phyloP scores from a whole-genome alignment of 805 yeast species.

The Clavispora asparagi region DNA sequence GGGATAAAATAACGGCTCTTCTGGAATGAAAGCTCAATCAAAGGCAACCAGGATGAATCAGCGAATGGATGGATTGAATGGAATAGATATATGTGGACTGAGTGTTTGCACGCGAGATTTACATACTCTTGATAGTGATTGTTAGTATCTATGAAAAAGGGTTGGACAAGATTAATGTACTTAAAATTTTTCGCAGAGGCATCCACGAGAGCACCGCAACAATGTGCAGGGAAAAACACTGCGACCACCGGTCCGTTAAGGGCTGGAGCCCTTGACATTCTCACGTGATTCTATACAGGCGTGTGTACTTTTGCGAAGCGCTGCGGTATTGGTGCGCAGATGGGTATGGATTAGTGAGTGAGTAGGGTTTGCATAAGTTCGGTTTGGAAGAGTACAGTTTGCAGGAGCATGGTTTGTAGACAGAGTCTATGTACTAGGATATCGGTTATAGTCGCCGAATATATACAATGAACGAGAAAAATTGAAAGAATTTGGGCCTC shows the following conservation, averaged over 20 bases:
- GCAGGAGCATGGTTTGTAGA: no score
- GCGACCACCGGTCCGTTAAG: not conserved
- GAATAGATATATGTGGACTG: not conserved
- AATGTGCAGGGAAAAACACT: slow-evolving; percentile 5
- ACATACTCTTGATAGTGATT: slow-evolving; percentile 19
- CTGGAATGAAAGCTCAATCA: not conserved
- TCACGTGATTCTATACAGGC: slow-evolving; percentile 8
- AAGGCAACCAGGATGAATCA: not conserved
- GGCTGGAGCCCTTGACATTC: slow-evolving; percentile 12
- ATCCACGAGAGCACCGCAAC: slow-evolving; percentile 6
- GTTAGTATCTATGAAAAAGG: slow-evolving; percentile 10
- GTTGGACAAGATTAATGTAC: slow-evolving; percentile 1
- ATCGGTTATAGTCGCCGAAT: no score
- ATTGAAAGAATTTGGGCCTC: no score
- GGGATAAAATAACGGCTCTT: not conserved
- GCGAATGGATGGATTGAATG: not conserved
- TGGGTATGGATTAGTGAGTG: no score
- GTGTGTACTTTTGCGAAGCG: no score
- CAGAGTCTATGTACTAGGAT: no score
- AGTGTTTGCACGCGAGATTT: not conserved
- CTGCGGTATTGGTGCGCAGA: no score
- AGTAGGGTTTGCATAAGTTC: no score
- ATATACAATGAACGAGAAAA: no score
- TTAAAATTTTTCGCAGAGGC: slow-evolving; percentile 19
- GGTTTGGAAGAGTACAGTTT: no score